Percentiles rank a stretch among this genome's conserved stretches.
Conservation (phyloP, 345 rosid species). For the Isatis tinctoria region DNA sequence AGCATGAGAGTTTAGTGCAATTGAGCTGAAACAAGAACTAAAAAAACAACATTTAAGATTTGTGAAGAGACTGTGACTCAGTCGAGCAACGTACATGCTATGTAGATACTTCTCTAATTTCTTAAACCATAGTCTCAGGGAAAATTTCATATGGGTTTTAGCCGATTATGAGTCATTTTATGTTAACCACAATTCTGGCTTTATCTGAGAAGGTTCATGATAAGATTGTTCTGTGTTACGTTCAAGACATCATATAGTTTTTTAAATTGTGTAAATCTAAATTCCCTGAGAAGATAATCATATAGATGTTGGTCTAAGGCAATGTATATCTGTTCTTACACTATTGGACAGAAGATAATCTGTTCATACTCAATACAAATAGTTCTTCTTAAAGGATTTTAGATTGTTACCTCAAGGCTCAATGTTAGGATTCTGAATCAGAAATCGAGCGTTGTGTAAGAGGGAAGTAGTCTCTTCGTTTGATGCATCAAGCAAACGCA, state of each 20-base stretch:
- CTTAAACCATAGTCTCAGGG: not conserved
- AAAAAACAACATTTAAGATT: not conserved
- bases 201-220: not conserved
- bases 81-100: not conserved
- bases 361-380: not conserved
- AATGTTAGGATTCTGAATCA: conserved; percentile 55
- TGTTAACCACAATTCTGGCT: not conserved
- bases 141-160: not conserved
- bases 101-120: not conserved
- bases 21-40: conserved; percentile 1
- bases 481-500: conserved; percentile 64
- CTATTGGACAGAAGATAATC: not conserved
- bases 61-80: not conserved
- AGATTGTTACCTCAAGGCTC: conserved; percentile 43
- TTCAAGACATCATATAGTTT: not conserved
- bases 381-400: not conserved
- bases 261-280: not conserved
- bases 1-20: not conserved
- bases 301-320: not conserved
- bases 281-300: not conserved
- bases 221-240: not conserved
- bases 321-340: not conserved
- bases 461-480: conserved; percentile 65
- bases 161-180: not conserved
- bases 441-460: conserved; percentile 58